Evolutionary conservation across 148 eudicot species (phyloP).

Genomic region (Arctostaphylos glauca): DNA sequence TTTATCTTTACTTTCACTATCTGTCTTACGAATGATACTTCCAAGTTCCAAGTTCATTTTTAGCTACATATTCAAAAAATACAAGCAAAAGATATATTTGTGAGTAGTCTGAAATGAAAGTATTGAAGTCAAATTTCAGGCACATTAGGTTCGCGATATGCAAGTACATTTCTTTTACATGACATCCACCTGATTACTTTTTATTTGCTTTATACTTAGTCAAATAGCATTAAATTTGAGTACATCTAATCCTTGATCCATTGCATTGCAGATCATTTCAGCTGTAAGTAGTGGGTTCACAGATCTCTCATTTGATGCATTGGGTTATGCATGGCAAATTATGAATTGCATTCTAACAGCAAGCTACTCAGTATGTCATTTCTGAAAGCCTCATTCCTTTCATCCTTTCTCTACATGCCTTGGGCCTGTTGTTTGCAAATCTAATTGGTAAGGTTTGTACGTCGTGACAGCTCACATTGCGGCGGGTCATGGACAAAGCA

Average conservation of each 20-base stretch:
- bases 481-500: constrained; percentile 83
- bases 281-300: constrained; percentile 77
- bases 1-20: neutral
- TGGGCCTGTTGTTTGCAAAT: neutral
- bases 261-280: constrained; percentile 61
- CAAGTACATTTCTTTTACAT: neutral
- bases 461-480: constrained; percentile 61
- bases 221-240: neutral
- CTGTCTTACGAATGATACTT: neutral
- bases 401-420: neutral
- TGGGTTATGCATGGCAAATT: constrained; percentile 78
- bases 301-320: constrained; percentile 61
- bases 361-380: constrained; percentile 57
- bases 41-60: neutral
- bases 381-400: constrained; percentile 7
- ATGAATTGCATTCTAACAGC: constrained; percentile 74
- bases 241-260: constrained; percentile 6
- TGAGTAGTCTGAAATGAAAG: neutral
- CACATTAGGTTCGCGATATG: neutral
- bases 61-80: neutral
- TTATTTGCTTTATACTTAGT: neutral
- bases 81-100: neutral
- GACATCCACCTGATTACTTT: constrained; percentile 1
- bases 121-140: neutral
- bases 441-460: neutral